phyloP scores from a whole-genome alignment of 139 green algal species.

The Astrephomene gubernaculifera region DNA sequence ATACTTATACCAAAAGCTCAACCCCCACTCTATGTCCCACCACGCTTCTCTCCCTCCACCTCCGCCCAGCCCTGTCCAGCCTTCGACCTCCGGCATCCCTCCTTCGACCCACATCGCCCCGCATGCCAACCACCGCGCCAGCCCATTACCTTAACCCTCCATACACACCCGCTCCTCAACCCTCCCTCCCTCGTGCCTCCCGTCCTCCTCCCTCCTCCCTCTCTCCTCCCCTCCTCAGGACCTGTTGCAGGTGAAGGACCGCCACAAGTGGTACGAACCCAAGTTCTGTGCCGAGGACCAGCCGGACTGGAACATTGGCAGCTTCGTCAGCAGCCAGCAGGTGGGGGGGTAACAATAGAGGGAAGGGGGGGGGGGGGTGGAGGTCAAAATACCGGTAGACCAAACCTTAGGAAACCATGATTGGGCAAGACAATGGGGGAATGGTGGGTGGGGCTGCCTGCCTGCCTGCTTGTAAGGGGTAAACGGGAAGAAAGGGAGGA shows the following conservation, averaged over 20 bases:
- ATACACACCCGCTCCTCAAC: not conserved
- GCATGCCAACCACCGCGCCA: not conserved
- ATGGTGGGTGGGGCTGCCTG: too few species aligned
- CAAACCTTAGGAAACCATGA: too few species aligned
- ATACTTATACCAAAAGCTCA: not conserved
- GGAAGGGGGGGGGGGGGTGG: too few species aligned
- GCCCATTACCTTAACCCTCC: too few species aligned
- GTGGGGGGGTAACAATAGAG: too few species aligned
- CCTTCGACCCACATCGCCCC: not conserved
- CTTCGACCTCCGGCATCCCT: not conserved
- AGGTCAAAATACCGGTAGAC: too few species aligned
- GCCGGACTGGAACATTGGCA: constrained; percentile 80
- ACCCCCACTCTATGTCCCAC: too few species aligned
- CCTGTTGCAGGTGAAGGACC: constrained; percentile 64
- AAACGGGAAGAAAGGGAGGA: too few species aligned
- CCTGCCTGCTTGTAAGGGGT: too few species aligned
- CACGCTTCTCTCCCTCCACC: too few species aligned
- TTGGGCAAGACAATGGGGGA: too few species aligned
- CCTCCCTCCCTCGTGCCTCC: not conserved
- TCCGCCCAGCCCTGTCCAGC: not conserved
- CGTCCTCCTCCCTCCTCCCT: not conserved
- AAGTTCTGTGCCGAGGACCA: constrained; percentile 77
- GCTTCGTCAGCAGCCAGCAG: constrained; percentile 55
- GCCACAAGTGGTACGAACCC: constrained; percentile 75
- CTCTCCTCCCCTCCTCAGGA: constrained; percentile 48